A percentile compares a stretch with the other conserved stretches of the same genome.
Evolutionary conservation across 305 asterid species (phyloP).

Genomic region (Fraxinus velutina): DNA sequence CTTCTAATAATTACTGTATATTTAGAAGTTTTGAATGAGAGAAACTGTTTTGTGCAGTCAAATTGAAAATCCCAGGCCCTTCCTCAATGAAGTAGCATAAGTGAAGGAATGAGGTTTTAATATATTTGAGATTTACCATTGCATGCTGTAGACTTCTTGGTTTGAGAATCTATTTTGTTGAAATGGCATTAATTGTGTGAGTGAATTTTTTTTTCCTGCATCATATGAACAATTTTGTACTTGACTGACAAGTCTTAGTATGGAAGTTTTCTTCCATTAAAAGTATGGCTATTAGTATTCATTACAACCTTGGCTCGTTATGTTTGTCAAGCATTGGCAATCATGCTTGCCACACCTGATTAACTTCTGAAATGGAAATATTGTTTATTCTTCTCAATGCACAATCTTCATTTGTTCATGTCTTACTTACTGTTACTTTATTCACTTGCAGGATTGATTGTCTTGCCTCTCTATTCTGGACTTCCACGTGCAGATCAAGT

Average conservation of each 20-base stretch:
- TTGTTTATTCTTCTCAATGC: constrained; percentile 8
- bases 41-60: background rate
- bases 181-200: background rate
- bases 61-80: background rate
- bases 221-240: background rate
- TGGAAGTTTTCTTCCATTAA: background rate
- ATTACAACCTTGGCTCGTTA: background rate
- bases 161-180: background rate
- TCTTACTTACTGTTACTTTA: constrained; percentile 9
- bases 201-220: background rate
- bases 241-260: background rate
- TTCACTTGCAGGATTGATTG: constrained; percentile 59
- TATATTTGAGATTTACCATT: background rate
- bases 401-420: background rate
- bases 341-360: background rate
- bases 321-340: background rate
- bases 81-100: background rate
- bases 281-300: background rate
- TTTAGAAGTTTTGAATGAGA: background rate
- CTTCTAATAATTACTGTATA: background rate
- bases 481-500: constrained; percentile 91
- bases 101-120: background rate
- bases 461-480: constrained; percentile 89
- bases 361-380: constrained; percentile 5
- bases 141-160: background rate